A percentile compares a stretch with the other conserved stretches of the same genome.
These are phyloP conservation scores for Chlorella sorokiniana DNA, from an alignment of 139 green algal genomes.

Conservation along the genomic window DNA sequence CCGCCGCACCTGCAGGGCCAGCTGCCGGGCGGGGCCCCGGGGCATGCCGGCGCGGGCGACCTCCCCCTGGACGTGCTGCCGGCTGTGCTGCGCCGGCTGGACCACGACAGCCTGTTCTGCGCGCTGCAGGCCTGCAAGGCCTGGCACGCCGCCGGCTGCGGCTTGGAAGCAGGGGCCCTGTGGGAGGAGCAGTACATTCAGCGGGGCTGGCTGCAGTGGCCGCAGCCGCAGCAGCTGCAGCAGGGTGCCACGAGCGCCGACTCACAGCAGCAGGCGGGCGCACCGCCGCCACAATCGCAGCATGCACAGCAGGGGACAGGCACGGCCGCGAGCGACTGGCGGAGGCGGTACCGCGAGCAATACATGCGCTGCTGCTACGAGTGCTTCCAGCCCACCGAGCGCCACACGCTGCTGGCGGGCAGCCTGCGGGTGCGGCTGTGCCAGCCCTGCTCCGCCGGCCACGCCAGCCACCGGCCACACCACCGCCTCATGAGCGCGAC, in stretches of 20 bases:
- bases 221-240: not conserved
- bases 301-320: not conserved
- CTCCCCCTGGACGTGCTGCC: constrained; percentile 14
- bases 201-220: not conserved
- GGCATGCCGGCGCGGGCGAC: not conserved
- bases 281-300: too few relatives aligned
- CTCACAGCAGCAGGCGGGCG: not conserved
- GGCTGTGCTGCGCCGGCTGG: not conserved
- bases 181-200: not conserved
- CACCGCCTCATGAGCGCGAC: constrained; percentile 26
- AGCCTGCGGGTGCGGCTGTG: constrained; percentile 26
- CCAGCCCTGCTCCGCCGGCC: not conserved
- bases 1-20: not conserved
- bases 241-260: not conserved
- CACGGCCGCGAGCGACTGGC: not conserved
- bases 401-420: constrained; percentile 2
- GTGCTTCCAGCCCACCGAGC: constrained; percentile 16
- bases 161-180: not conserved
- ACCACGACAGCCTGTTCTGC: constrained; percentile 27
- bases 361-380: constrained; percentile 17
- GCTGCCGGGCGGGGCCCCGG: not conserved
- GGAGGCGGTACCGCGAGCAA: constrained; percentile 2
- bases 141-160: not conserved
- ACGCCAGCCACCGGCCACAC: not conserved
- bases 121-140: constrained; percentile 4